Evolutionary conservation across 2,329 filamentous ascomycete species (phyloP).

Genomic region (Trichoderma cornu-damae): DNA sequence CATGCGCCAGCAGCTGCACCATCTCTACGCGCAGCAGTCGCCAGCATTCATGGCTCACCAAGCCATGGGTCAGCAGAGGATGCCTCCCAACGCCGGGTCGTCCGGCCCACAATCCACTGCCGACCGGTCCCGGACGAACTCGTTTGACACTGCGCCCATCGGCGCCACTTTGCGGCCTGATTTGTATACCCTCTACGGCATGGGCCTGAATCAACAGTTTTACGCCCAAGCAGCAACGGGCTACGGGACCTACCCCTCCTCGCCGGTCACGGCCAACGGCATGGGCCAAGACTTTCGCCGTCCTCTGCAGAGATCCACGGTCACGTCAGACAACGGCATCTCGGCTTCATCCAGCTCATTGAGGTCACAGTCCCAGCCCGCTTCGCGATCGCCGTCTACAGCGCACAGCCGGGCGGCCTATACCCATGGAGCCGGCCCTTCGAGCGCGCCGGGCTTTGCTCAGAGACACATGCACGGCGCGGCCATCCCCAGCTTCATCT

Average conservation of each 20-base stretch:
- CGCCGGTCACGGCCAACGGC: constrained; percentile 45
- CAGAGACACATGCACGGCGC: constrained; percentile 43
- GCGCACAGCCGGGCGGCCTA: constrained; percentile 25
- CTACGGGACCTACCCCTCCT: constrained; percentile 52
- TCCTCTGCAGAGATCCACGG: constrained; percentile 50
- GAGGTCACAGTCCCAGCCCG: constrained; percentile 63
- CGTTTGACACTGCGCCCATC: constrained; percentile 57
- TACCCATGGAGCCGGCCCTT: constrained; percentile 32
- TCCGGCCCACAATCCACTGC: constrained; percentile 29
- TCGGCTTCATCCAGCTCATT: constrained; percentile 50
- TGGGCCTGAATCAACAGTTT: constrained; percentile 40
- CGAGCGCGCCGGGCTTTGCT: constrained; percentile 33
- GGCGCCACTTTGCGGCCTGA: constrained; percentile 55
- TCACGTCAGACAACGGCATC: constrained; percentile 44
- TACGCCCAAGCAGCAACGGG: constrained; percentile 42
- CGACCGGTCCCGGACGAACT: constrained; percentile 56
- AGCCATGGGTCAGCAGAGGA: constrained; percentile 32
- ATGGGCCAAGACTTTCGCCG: constrained; percentile 50
- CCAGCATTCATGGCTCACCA: constrained; percentile 36
- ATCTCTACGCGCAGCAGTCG: constrained; percentile 33
- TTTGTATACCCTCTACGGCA: constrained; percentile 47
- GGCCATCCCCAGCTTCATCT: constrained; percentile 51
- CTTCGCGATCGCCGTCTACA: constrained; percentile 43
- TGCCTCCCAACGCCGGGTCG: constrained; percentile 25
- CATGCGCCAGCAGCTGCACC: constrained; percentile 32